Evolutionary conservation across 768 basidiomycete genomes (phyloP).

Genomic region (Podaxis sp.): DNA sequence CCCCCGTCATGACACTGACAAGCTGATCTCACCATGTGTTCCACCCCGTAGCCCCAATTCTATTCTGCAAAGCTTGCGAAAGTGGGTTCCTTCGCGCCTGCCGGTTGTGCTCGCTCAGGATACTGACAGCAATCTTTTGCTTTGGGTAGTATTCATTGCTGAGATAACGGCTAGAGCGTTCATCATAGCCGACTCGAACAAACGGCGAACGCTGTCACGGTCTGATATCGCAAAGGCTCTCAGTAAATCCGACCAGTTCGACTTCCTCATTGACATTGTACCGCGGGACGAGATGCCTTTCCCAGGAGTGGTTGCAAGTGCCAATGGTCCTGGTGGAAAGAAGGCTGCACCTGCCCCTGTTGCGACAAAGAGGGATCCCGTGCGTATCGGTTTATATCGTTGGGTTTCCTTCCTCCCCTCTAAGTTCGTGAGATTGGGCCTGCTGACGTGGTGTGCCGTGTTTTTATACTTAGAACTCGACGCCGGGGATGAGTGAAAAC

Average conservation of each 20-base stretch:
- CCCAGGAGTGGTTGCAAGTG: slow-evolving; percentile 19
- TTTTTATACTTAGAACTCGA: neutral
- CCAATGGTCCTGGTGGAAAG: slow-evolving; percentile 11
- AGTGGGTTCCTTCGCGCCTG: slow-evolving; percentile 52
- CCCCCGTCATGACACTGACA: neutral
- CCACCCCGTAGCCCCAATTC: slow-evolving; percentile 67
- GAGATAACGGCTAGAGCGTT: slow-evolving; percentile 96
- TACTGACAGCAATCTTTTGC: neutral
- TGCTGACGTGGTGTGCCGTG: neutral
- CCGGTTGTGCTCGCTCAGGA: neutral
- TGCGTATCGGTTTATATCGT: neutral
- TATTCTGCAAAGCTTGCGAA: slow-evolving; percentile 98
- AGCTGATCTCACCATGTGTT: neutral
- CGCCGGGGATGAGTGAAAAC: slow-evolving; percentile 1
- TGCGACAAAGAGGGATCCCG: slow-evolving; percentile 11
- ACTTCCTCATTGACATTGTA: slow-evolving; percentile 95
- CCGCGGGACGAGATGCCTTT: slow-evolving; percentile 73
- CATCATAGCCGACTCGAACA: slow-evolving; percentile 93
- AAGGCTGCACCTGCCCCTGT: slow-evolving; percentile 9
- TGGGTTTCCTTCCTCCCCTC: no score
- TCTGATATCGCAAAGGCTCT: slow-evolving; percentile 93
- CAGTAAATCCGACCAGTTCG: slow-evolving; percentile 92
- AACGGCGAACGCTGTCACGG: slow-evolving; percentile 91
- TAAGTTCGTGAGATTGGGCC: neutral
- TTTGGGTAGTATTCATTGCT: slow-evolving; percentile 81